Percentiles rank a stretch among this genome's conserved stretches.
These are phyloP conservation scores for Wallacemonas sp. DNA, from an alignment of 208 protist species.

Conservation along the genomic window DNA sequence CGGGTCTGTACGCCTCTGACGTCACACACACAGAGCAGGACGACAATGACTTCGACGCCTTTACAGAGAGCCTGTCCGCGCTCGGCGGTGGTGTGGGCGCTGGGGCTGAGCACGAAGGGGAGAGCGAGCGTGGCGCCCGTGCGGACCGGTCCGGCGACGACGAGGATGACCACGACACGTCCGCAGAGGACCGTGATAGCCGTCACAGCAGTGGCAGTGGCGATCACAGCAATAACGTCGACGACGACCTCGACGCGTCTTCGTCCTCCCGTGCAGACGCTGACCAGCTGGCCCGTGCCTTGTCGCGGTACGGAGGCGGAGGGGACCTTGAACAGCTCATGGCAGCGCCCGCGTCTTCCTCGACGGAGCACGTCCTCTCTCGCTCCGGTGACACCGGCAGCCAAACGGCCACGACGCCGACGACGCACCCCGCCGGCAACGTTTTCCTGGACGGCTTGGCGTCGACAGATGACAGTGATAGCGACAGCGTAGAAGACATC, in stretches of 20 bases:
- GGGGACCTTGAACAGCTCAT: background rate
- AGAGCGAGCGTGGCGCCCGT: too few species aligned
- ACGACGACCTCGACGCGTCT: background rate
- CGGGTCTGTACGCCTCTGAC: background rate
- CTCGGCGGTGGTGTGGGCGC: background rate
- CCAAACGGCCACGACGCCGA: background rate
- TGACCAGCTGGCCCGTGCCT: constrained; percentile 13
- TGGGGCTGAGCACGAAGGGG: background rate
- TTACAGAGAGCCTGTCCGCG: background rate
- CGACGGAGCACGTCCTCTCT: background rate
- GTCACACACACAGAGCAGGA: background rate
- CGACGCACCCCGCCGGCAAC: background rate
- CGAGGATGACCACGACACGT: too few species aligned
- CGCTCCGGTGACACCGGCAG: background rate
- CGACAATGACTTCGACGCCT: constrained; percentile 5
- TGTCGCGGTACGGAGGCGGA: constrained; percentile 25
- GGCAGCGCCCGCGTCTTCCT: background rate
- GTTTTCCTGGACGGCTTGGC: background rate
- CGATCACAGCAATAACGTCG: background rate
- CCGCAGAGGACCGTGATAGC: too few species aligned
- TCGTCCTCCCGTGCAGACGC: background rate
- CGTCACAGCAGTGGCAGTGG: background rate
- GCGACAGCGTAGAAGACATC: background rate
- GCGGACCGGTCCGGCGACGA: background rate
- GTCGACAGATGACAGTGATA: background rate